These are phyloP conservation scores for Lavandula angustifolia DNA, from an alignment of 257 asterid species.

Conservation along the genomic window DNA sequence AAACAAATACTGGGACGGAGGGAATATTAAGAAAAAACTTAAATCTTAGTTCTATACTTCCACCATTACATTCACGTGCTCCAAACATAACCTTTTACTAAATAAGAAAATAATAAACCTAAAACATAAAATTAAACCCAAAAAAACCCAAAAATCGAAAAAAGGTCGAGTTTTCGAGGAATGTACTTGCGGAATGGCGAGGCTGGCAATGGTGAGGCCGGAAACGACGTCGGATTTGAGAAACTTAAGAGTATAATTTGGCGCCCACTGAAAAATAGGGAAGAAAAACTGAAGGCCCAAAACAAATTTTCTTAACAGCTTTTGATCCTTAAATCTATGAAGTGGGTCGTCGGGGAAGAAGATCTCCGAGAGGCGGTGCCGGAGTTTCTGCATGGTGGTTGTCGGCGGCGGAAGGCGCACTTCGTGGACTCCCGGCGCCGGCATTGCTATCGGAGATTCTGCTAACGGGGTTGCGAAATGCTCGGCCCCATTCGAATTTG, in stretches of 20 bases:
- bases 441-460: constrained; percentile 26
- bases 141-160: not conserved
- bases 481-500: constrained; percentile 49
- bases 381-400: constrained; percentile 67
- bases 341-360: constrained; percentile 91
- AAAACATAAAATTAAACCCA: not conserved
- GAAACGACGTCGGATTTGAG: constrained; percentile 70
- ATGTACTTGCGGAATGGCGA: constrained; percentile 79
- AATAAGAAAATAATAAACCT: not conserved
- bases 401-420: constrained; percentile 70
- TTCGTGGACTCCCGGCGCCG: constrained; percentile 49
- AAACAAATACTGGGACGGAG: too few species aligned
- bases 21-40: too few species aligned
- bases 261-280: constrained; percentile 84
- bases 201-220: constrained; percentile 87
- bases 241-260: constrained; percentile 48
- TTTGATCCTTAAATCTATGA: constrained; percentile 69
- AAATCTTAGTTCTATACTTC: too few species aligned
- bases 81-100: not conserved
- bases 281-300: constrained; percentile 68
- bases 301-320: constrained; percentile 42
- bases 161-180: not conserved
- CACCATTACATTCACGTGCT: not conserved
- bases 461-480: constrained; percentile 30
- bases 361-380: constrained; percentile 58